These are phyloP conservation scores for Annulohypoxylon truncatum DNA, from an alignment of 2,329 filamentous ascomycete genomes.

Conservation along the genomic window DNA sequence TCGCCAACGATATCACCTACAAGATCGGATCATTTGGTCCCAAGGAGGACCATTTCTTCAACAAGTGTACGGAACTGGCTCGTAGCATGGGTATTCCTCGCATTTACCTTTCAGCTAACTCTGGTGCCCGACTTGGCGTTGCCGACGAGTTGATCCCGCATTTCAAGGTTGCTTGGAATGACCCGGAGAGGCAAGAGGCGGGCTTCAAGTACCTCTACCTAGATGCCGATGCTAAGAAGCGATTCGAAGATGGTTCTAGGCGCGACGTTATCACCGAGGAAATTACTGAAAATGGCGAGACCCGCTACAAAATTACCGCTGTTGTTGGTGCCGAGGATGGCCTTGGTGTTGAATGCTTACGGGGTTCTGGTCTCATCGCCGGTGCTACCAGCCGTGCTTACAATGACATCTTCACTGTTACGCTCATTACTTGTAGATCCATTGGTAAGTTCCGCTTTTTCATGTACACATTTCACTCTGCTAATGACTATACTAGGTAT, in stretches of 20 bases:
- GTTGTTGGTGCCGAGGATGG: conserved; percentile 94
- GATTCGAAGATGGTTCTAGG: conserved; percentile 81
- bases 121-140: conserved; percentile 95
- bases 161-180: conserved; percentile 98
- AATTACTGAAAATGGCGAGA: conserved; percentile 86
- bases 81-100: conserved; percentile 94
- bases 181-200: conserved; percentile 79
- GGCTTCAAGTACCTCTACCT: conserved; percentile 99
- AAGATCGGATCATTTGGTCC: conserved; percentile 98
- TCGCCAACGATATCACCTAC: conserved; percentile 99
- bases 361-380: conserved; percentile 96
- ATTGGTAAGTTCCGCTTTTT: conserved; percentile 72
- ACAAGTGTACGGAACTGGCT: conserved; percentile 97
- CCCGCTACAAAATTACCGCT: conserved; percentile 92
- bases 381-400: conserved; percentile 97
- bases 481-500: conserved; percentile 71
- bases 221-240: conserved; percentile 84
- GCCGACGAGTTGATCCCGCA: conserved; percentile 96
- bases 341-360: conserved; percentile 95
- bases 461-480: neutral
- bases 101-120: conserved; percentile 98
- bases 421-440: conserved; percentile 95
- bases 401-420: conserved; percentile 98
- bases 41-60: conserved; percentile 96
- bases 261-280: conserved; percentile 89